Base-by-base conservation (phyloP, 2,329 filamentous ascomycete species). In the Ascochyta pisi region DNA sequence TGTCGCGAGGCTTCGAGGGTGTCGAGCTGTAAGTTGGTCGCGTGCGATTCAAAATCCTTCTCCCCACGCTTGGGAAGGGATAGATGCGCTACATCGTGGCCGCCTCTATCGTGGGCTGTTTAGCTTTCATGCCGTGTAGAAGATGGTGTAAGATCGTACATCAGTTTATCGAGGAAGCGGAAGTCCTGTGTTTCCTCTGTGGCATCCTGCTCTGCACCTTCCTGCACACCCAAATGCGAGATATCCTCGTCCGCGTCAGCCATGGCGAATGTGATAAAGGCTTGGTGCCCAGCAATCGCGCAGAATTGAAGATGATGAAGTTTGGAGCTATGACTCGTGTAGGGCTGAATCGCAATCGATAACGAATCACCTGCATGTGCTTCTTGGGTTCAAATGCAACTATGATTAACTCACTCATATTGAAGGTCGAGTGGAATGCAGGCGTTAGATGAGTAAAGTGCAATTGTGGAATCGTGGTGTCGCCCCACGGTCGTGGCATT, bases 41-140 rank as follows among this genome's bases (percentile, higher is more conserved):
- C 90, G 77, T 98, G 92, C 26, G 90, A 88, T 78, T 98, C 95
- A 74, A 97, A 99, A 78, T 99, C 95, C 76, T 99, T 99, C 74
- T 96, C 92, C 58, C 95, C 95, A 61, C 92, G 91, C 63, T 94
- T 92, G 33, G 96, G 92, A 10, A 93, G 84, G 65, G 86, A 86
- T 79, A 78, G 66, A n/a, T 59, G 56, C 48, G 66, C 62, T 43
- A 58, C 63, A 40, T 65, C 65, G 38, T 65, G 57, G 37, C 60
- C 55, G 33, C 68, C 53, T 43, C 53, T 56, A 6, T 43, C 13
- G 9, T n/a, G n/a, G 13, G 9, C 23, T 26, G n/a, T 12, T 56
- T 5, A 56, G 53, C 42, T 13, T 9, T 24, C 8, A 10, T 34
- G 31, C 26, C 1, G 19, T 15, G 9, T 12, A 27, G 23, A 31